Conservation (phyloP, 2,329 filamentous ascomycete species). For the Fusarium sp. region DNA sequence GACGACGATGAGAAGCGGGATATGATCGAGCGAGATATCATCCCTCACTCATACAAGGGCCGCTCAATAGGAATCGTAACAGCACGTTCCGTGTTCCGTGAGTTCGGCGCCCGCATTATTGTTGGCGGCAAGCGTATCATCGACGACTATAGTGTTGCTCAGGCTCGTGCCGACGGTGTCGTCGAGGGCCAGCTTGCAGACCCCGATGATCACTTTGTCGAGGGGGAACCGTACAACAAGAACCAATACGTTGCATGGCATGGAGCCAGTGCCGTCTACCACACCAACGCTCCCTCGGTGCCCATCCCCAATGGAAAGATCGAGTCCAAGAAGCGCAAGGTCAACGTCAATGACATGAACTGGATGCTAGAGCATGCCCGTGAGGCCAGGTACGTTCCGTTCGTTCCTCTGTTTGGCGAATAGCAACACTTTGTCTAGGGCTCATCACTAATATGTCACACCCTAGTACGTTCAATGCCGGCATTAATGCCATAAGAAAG, state of each 20-base stretch:
- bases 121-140: slow-evolving; percentile 87
- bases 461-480: slow-evolving; percentile 82
- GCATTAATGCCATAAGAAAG: slow-evolving; percentile 74
- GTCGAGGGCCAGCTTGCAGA: slow-evolving; percentile 92
- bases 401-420: slow-evolving; percentile 33
- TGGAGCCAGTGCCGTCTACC: slow-evolving; percentile 94
- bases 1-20: slow-evolving; percentile 97
- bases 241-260: slow-evolving; percentile 99
- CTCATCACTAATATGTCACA: slow-evolving; percentile 14
- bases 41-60: slow-evolving; percentile 98
- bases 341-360: slow-evolving; percentile 91
- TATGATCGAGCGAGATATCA: slow-evolving; percentile 93
- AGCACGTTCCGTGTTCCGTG: slow-evolving; percentile 93
- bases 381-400: slow-evolving; percentile 82
- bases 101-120: slow-evolving; percentile 94
- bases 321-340: slow-evolving; percentile 84
- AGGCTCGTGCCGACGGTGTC: slow-evolving; percentile 78
- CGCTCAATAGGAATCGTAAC: slow-evolving; percentile 97
- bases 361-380: slow-evolving; percentile 97
- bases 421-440: background rate
- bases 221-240: slow-evolving; percentile 92
- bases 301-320: slow-evolving; percentile 80
- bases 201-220: slow-evolving; percentile 82
- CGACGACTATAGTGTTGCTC: slow-evolving; percentile 89
- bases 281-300: slow-evolving; percentile 81